A percentile compares a stretch with the other conserved stretches of the same genome.
Evolutionary conservation across 179 eudicot genomes (phyloP).

Genomic region (Beta macrorhiza): DNA sequence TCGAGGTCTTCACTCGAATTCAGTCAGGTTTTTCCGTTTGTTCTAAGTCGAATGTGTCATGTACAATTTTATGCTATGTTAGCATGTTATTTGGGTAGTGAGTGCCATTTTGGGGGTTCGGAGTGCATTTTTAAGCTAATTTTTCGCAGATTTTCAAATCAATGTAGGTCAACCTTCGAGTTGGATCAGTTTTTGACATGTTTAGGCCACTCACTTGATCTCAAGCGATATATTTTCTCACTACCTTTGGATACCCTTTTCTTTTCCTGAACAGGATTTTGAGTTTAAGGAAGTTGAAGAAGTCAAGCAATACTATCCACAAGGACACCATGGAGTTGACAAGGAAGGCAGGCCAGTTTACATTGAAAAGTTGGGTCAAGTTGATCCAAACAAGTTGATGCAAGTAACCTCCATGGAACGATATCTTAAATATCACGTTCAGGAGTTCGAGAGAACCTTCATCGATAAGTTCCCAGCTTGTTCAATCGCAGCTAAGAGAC

Average conservation of each 20-base stretch:
- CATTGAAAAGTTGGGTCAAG: conserved; percentile 68
- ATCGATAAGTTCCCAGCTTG: conserved; percentile 68
- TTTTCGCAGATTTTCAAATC: not conserved
- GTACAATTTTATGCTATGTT: not conserved
- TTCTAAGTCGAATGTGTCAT: not conserved
- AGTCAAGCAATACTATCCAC: conserved; percentile 69
- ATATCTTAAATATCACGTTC: conserved; percentile 65
- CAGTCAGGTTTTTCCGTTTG: not conserved
- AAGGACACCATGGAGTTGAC: conserved; percentile 84
- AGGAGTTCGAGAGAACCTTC: conserved; percentile 68
- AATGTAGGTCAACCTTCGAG: no score
- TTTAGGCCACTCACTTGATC: not conserved
- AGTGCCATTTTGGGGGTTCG: not conserved
- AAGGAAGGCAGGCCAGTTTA: conserved; percentile 77
- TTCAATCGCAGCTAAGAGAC: conserved; percentile 73
- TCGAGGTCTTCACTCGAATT: not conserved
- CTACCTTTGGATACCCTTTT: not conserved
- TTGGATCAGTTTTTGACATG: not conserved
- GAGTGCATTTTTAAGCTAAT: not conserved
- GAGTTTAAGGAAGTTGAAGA: conserved; percentile 62
- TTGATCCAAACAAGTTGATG: conserved; percentile 66
- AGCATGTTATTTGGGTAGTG: not conserved
- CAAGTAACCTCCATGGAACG: conserved; percentile 74
- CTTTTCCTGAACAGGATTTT: conserved; percentile 47
- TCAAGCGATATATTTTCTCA: not conserved